A percentile compares a stretch with the other conserved stretches of the same genome.
These are phyloP conservation scores for Salvia miltiorrhiza DNA, from an alignment of 257 asterid species.

Conservation along the genomic window DNA sequence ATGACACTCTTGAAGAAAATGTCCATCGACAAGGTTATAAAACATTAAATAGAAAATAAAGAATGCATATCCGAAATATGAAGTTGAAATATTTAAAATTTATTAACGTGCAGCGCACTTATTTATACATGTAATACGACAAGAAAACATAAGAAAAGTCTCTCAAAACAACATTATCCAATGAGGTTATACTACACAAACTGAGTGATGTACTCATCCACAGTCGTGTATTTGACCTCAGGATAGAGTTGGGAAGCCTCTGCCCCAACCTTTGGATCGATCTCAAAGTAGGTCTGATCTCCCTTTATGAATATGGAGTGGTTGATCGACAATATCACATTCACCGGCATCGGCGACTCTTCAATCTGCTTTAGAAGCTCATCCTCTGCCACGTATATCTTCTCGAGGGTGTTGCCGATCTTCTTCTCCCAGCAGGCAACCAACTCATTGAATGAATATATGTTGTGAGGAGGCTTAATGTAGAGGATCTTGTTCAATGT, in stretches of 20 bases:
- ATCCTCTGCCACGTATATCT: constrained; percentile 46
- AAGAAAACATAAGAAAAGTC: no score
- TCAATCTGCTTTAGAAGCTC: constrained; percentile 46
- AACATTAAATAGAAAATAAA: no score
- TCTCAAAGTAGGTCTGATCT: constrained; percentile 52
- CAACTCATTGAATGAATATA: constrained; percentile 49
- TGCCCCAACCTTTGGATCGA: constrained; percentile 52
- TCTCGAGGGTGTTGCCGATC: constrained; percentile 65
- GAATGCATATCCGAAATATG: no score
- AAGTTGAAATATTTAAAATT: no score
- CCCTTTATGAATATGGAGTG: constrained; percentile 56
- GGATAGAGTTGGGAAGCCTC: constrained; percentile 74
- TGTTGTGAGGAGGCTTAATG: constrained; percentile 55
- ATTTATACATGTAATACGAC: no score
- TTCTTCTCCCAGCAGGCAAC: constrained; percentile 74
- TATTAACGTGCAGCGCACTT: no score
- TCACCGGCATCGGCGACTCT: constrained; percentile 40
- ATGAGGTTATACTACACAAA: no score
- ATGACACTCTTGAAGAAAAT: no score
- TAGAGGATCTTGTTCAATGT: constrained; percentile 62
- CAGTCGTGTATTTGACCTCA: constrained; percentile 59
- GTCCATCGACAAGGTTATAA: no score
- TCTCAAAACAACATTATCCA: no score
- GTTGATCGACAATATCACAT: constrained; percentile 34
- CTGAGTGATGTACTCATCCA: constrained; percentile 44